These are phyloP conservation scores for Parasarocladium wereldwijsianum DNA, from an alignment of 2,329 filamentous ascomycete genomes.

Conservation along the genomic window DNA sequence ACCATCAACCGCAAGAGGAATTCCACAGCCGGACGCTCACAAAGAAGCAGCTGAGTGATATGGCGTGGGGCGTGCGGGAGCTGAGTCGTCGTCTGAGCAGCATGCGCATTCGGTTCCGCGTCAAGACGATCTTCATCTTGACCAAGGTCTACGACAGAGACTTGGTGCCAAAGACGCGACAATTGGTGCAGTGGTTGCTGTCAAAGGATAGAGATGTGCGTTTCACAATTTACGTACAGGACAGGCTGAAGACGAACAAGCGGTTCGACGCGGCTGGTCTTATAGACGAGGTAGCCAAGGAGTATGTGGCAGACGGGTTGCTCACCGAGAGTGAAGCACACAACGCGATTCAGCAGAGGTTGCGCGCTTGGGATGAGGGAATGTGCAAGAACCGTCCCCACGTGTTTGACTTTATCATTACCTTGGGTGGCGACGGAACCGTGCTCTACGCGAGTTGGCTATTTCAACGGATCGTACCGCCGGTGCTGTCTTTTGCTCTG, in stretches of 20 bases:
- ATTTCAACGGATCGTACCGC: slow-evolving; percentile 89
- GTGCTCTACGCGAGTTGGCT: slow-evolving; percentile 94
- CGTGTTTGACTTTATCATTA: slow-evolving; percentile 86
- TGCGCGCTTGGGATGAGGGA: slow-evolving; percentile 72
- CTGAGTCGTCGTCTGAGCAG: slow-evolving; percentile 74
- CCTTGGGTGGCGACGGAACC: slow-evolving; percentile 88
- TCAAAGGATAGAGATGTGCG: slow-evolving; percentile 47
- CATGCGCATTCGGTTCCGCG: slow-evolving; percentile 68
- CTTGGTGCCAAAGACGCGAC: slow-evolving; percentile 61
- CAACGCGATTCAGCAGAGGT: slow-evolving; percentile 28
- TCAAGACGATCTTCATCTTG: slow-evolving; percentile 72
- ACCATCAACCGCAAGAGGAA: slow-evolving; percentile 15
- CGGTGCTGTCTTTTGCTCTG: slow-evolving; percentile 79
- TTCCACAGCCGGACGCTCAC: slow-evolving; percentile 64
- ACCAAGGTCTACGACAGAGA: slow-evolving; percentile 84
- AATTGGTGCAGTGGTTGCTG: slow-evolving; percentile 69
- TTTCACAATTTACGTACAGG: slow-evolving; percentile 75
- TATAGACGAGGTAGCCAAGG: slow-evolving; percentile 39
- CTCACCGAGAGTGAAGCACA: slow-evolving; percentile 20
- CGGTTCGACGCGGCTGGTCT: slow-evolving; percentile 62
- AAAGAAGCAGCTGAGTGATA: slow-evolving; percentile 88
- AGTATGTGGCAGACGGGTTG: slow-evolving; percentile 22
- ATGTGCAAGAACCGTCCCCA: slow-evolving; percentile 69
- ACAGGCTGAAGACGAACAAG: slow-evolving; percentile 54
- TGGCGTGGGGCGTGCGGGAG: slow-evolving; percentile 91